Conservation (phyloP, 352 stramenopile genomes). For the Phytophthora chlamydospora region DNA sequence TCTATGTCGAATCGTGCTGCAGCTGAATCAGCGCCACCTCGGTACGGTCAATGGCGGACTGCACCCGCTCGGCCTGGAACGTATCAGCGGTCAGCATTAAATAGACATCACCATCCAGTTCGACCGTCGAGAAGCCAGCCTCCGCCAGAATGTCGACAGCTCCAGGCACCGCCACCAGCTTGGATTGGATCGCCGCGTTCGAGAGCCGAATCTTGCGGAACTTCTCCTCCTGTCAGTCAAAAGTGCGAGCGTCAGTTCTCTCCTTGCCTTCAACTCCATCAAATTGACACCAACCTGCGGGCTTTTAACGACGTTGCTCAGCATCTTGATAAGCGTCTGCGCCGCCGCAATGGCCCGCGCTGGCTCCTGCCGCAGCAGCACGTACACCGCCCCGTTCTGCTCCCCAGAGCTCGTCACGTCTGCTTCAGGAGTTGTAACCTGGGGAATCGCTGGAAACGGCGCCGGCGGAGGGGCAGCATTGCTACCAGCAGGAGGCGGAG, state of each 20-base stretch:
- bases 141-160: slow-evolving; percentile 65
- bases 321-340: slow-evolving; percentile 76
- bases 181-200: slow-evolving; percentile 66
- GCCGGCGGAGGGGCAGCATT: slow-evolving; percentile 19
- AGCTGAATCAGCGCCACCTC: slow-evolving; percentile 77
- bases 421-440: slow-evolving; percentile 7
- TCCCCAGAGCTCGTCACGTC: slow-evolving; percentile 2
- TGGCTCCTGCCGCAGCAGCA: slow-evolving; percentile 66
- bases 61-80: slow-evolving; percentile 51
- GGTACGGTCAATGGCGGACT: slow-evolving; percentile 60
- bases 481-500: slow-evolving; percentile 4
- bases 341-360: slow-evolving; percentile 52
- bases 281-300: too few relatives aligned
- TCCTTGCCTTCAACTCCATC: too few relatives aligned
- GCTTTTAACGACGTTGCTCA: slow-evolving; percentile 68
- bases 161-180: slow-evolving; percentile 63
- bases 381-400: slow-evolving; percentile 61
- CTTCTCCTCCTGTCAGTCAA: slow-evolving; percentile 61
- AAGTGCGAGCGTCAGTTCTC: neutral
- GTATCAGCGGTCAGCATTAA: slow-evolving; percentile 52
- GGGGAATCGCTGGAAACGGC: slow-evolving; percentile 24
- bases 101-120: slow-evolving; percentile 59
- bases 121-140: slow-evolving; percentile 52
- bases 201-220: slow-evolving; percentile 71
- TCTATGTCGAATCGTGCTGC: slow-evolving; percentile 50